Evolutionary conservation across 2,329 filamentous ascomycete species (phyloP), one percentile per base, ranked within the genome.

Genomic region (Pseudocercospora vitis): DNA sequence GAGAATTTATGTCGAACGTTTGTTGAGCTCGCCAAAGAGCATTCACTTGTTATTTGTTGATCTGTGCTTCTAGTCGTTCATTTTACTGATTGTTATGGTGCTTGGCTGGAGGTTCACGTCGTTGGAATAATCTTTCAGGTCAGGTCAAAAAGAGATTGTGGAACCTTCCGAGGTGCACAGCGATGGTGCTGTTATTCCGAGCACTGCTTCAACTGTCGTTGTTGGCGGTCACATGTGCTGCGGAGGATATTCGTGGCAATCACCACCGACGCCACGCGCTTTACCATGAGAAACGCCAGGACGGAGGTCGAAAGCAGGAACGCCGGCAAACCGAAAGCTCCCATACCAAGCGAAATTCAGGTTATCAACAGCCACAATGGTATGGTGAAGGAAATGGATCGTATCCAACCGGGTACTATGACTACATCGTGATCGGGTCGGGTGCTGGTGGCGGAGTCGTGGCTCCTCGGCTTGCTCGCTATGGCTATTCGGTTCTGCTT

Each of bases 401-500:
- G 18, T 44, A 44, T 44, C 39, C 39, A 6, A 44, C 39, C 12
- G 39, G 39, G 28, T 44, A 39, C 29, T 86, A 86, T 63, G 83
- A 86, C 56, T 86, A 83, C 69, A 73, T 86, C 23, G 75, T 86
- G 7, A 80, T 85, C 35, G 82, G 83, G n/a, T 82, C 80, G 7
- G 82, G 82, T 2, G 74, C 81, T 6, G 81, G 82, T 14, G 82
- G 82, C 46, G 81, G 78, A 11, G 81, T 81, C 4, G 68, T 85
- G 7, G 81, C 82, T 9, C 78, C 80, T 19, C 76, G 81, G 35
- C 76, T 86, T 18, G 82, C 83, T n/a, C 71, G 80, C 45, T 78
- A 79, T 23, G 82, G 83, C 33, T 76, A 81, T 70, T 80, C 76
- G 58, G 80, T 80, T 1, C 77, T 85, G 18, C 76, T 86, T 2